A percentile compares a stretch with the other conserved stretches of the same genome.
phyloP scores from a whole-genome alignment of 495 filamentous ascomycete genomes.

The Penicillium manginii region DNA sequence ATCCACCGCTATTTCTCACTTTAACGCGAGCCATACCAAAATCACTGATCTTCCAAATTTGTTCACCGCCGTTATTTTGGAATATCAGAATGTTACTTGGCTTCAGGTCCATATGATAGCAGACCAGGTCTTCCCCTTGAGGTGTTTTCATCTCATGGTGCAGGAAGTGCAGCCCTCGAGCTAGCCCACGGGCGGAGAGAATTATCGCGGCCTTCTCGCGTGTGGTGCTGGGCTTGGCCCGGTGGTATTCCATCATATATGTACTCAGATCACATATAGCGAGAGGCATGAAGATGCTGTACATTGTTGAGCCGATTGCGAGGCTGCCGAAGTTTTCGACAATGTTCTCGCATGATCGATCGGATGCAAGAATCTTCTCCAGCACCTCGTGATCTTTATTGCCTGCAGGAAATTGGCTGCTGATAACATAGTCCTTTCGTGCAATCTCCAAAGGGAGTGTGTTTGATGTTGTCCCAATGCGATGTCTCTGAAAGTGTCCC shows the following conservation, averaged over 20 bases:
- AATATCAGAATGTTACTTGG: constrained; percentile 42
- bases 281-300: constrained; percentile 43
- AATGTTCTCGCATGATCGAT: constrained; percentile 31
- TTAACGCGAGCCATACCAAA: constrained; percentile 45
- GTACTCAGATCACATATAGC: constrained; percentile 36
- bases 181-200: constrained; percentile 30
- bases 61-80: constrained; percentile 16
- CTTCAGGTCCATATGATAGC: constrained; percentile 46
- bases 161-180: constrained; percentile 37
- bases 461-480: constrained; percentile 16
- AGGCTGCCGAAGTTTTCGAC: constrained; percentile 36
- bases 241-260: constrained; percentile 30
- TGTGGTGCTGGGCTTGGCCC: constrained; percentile 7
- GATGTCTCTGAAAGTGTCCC: constrained; percentile 34
- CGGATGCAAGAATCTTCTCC: constrained; percentile 32
- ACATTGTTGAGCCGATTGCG: constrained; percentile 27
- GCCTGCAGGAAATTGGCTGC: not conserved
- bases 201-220: constrained; percentile 30
- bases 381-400: constrained; percentile 31
- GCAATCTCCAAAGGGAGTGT: constrained; percentile 4
- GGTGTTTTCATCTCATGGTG: constrained; percentile 34
- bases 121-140: constrained; percentile 29
- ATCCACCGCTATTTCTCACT: constrained; percentile 5
- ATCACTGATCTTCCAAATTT: constrained; percentile 44
- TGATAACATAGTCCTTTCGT: constrained; percentile 11